phyloP scores from a whole-genome alignment of 257 asterid genomes.

The Salvia rosmarinus region DNA sequence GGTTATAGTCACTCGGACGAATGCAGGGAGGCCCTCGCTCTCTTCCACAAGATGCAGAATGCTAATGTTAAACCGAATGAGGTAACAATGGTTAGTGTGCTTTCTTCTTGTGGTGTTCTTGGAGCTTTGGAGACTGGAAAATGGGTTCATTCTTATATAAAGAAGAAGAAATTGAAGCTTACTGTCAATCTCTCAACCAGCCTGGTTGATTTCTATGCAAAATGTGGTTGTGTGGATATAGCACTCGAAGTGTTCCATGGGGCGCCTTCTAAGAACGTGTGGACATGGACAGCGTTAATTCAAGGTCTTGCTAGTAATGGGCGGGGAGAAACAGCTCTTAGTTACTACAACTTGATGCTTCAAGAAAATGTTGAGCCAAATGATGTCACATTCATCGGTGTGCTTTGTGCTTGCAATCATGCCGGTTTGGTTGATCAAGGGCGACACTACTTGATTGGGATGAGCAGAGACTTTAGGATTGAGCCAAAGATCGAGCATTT shows the following conservation, averaged over 20 bases:
- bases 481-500: slow-evolving; percentile 52
- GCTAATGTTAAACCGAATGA: slow-evolving; percentile 50
- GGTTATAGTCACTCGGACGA: slow-evolving; percentile 42
- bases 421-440: slow-evolving; percentile 50
- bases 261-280: slow-evolving; percentile 40
- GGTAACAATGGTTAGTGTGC: slow-evolving; percentile 53
- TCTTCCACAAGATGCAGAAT: slow-evolving; percentile 50
- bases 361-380: slow-evolving; percentile 43
- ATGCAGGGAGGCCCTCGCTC: slow-evolving; percentile 43
- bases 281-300: slow-evolving; percentile 57
- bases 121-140: slow-evolving; percentile 56
- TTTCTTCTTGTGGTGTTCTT: slow-evolving; percentile 53
- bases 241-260: slow-evolving; percentile 44
- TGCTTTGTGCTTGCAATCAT: slow-evolving; percentile 54
- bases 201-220: slow-evolving; percentile 53
- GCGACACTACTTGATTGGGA: slow-evolving; percentile 34
- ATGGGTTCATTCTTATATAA: slow-evolving; percentile 48
- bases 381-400: slow-evolving; percentile 50
- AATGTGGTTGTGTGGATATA: slow-evolving; percentile 48
- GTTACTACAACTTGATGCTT: slow-evolving; percentile 44
- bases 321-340: slow-evolving; percentile 40
- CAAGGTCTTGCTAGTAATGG: slow-evolving; percentile 59
- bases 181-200: slow-evolving; percentile 45
- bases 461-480: slow-evolving; percentile 46
- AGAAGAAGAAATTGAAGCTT: slow-evolving; percentile 43